phyloP scores from a whole-genome alignment of 192 early-diverging fungal genomes.

The Coemansia sp. region DNA sequence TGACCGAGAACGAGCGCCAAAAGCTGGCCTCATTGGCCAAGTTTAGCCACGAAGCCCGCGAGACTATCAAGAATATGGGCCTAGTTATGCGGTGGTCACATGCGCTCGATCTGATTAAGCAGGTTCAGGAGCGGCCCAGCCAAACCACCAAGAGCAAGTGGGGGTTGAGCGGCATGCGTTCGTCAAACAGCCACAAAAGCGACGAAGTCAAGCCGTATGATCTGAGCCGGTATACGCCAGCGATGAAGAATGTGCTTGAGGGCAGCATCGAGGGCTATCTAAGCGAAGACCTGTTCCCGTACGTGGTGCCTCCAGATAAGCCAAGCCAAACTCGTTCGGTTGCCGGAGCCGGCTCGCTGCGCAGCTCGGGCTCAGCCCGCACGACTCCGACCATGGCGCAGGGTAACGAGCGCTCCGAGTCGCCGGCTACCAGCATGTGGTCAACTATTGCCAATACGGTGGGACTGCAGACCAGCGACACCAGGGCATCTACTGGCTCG shows the following conservation, averaged over 20 bases:
- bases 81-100: conserved; percentile 52
- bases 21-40: conserved; percentile 52
- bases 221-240: conserved; percentile 48
- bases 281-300: conserved; percentile 55
- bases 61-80: conserved; percentile 52
- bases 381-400: conserved; percentile 20
- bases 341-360: conserved; percentile 18
- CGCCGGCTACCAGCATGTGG: conserved; percentile 53
- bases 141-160: conserved; percentile 49
- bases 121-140: conserved; percentile 36
- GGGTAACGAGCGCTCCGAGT: conserved; percentile 23
- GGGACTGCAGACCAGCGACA: conserved; percentile 29
- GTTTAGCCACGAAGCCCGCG: conserved; percentile 45
- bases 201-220: conserved; percentile 43
- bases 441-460: conserved; percentile 44
- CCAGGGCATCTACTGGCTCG: conserved; percentile 24
- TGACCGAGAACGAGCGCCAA: conserved; percentile 45
- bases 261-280: conserved; percentile 39
- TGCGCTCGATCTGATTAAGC: conserved; percentile 49
- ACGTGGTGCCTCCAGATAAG: conserved; percentile 52
- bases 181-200: conserved; percentile 9
- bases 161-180: conserved; percentile 38
- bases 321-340: conserved; percentile 25
- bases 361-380: conserved; percentile 23
- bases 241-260: conserved; percentile 47